A percentile compares a stretch with the other conserved stretches of the same genome.
phyloP scores from a whole-genome alignment of 2,329 filamentous ascomycete species.

The Chalara sp. region DNA sequence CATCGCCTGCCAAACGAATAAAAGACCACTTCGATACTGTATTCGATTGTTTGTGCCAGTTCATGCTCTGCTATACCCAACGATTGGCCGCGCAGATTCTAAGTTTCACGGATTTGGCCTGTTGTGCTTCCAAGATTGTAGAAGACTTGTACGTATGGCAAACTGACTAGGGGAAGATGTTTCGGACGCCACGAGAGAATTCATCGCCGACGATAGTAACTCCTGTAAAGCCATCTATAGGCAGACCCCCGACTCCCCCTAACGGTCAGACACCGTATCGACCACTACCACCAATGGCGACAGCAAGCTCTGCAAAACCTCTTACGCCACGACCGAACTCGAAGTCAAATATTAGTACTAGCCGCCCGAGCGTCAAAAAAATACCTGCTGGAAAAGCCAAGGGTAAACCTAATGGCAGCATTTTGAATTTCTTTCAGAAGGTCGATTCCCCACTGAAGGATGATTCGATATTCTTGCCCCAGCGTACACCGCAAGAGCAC shows the following conservation, averaged over 20 bases:
- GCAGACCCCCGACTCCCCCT: constrained; percentile 46
- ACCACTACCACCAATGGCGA: constrained; percentile 14
- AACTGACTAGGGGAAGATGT: constrained; percentile 32
- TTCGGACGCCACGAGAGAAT: constrained; percentile 47
- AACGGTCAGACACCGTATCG: constrained; percentile 7
- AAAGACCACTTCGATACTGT: too few species aligned
- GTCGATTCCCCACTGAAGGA: constrained; percentile 42
- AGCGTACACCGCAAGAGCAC: constrained; percentile 20
- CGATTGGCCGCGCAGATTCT: too few species aligned
- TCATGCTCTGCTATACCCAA: too few species aligned
- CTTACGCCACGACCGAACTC: constrained; percentile 21
- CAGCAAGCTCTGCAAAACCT: constrained; percentile 21
- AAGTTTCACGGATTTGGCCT: too few species aligned
- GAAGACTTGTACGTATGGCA: too few species aligned
- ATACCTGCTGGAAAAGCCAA: constrained; percentile 13
- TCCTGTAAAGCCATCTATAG: constrained; percentile 36
- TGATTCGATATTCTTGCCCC: constrained; percentile 48
- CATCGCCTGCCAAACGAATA: too few species aligned
- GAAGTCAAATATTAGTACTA: constrained; percentile 18
- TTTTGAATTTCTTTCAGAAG: constrained; percentile 71
- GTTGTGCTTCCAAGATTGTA: too few species aligned
- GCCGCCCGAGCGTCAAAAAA: constrained; percentile 16
- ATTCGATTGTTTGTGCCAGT: too few species aligned
- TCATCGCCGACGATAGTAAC: constrained; percentile 25
- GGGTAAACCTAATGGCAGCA: constrained; percentile 51